Percentiles rank a stretch among this genome's conserved stretches.
Evolutionary conservation across 192 early-diverging fungal genomes (phyloP).

Genomic region (Bifiguratus adelaidae): DNA sequence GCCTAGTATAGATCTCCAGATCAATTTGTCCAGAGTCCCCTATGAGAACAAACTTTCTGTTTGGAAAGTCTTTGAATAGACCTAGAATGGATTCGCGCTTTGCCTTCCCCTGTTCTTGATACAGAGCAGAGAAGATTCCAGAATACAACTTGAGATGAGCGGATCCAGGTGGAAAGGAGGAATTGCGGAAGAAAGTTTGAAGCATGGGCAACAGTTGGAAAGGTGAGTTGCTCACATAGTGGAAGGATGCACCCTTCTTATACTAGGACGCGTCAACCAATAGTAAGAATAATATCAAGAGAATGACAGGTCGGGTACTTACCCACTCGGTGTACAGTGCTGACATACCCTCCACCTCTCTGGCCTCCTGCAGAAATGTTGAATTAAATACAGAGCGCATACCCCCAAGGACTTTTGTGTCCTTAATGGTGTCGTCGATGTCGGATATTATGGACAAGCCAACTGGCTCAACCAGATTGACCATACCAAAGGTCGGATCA

Average conservation of each 20-base stretch:
- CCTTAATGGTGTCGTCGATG: slow-evolving; percentile 91
- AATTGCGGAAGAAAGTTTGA: slow-evolving; percentile 42
- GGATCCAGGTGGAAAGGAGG: slow-evolving; percentile 67
- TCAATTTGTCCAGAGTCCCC: slow-evolving; percentile 84
- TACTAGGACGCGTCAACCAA: slow-evolving; percentile 21
- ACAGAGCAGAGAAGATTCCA: slow-evolving; percentile 43
- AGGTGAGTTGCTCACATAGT: slow-evolving; percentile 83
- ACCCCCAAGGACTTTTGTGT: slow-evolving; percentile 62
- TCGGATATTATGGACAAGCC: slow-evolving; percentile 77
- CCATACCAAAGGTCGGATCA: slow-evolving; percentile 19
- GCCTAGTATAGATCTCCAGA: slow-evolving; percentile 62
- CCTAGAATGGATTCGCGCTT: slow-evolving; percentile 41
- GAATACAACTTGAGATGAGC: slow-evolving; percentile 57
- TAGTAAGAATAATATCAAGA: neutral
- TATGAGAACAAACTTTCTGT: slow-evolving; percentile 68
- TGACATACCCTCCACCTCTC: slow-evolving; percentile 30
- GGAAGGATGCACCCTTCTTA: slow-evolving; percentile 50
- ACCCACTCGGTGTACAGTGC: slow-evolving; percentile 34
- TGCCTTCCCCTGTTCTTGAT: slow-evolving; percentile 32
- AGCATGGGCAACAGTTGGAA: slow-evolving; percentile 72
- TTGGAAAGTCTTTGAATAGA: slow-evolving; percentile 52
- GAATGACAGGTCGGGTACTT: no score
- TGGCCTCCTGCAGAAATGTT: slow-evolving; percentile 47
- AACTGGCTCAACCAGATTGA: slow-evolving; percentile 47
- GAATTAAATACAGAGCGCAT: slow-evolving; percentile 47